Base-by-base conservation (phyloP, 331 rosid species). In the Rosa hybrid region DNA sequence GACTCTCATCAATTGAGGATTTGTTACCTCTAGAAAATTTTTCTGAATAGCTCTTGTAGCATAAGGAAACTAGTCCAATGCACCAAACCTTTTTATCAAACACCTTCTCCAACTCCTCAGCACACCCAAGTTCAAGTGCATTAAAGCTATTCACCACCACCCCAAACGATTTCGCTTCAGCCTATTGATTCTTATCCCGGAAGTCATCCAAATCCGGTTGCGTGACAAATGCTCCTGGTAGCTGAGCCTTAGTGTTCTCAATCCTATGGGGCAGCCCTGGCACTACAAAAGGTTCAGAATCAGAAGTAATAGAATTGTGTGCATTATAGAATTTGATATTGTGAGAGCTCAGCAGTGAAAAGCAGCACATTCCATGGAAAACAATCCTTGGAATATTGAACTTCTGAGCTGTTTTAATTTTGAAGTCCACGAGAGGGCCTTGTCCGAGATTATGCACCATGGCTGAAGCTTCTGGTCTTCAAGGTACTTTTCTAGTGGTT, bases 341-440 rank as follows among this genome's bases (percentile, higher is more conserved):
- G 21, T 85, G 76, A 20, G 94, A 86, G 46, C 86, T 69, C 9
- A 88, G 84, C 44, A 93, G 78, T 3, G 94, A 91, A 82, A 93
- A 91, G 50, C 90, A 93, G 30, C 90, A 85, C 90, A 91, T 87
- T 4, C 92, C 94, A n/a, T 91, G 96, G 69, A 88, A 93, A 25
- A 90, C 94, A 53, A 93, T 75, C 83, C 98, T 82, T 0, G 98
- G 98, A 74, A 93, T 62, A 0, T 82, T 77, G 81, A 84, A 84
- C 56, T 65, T 90, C 13, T 72, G 45, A 13, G 98, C 88, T 13
- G 84, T 84, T 17, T 49, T 27, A 27, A 27, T 27, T 27, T 7
- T 6, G 73, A 74, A 6, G 97, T 91, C 97, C 97, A 93, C 62
- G 87, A 84, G 39, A 88, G 70, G 65, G 85, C 78, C 68, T 82